phyloP scores from a whole-genome alignment of 2,329 filamentous ascomycete species.

The Fusarium tupiense region DNA sequence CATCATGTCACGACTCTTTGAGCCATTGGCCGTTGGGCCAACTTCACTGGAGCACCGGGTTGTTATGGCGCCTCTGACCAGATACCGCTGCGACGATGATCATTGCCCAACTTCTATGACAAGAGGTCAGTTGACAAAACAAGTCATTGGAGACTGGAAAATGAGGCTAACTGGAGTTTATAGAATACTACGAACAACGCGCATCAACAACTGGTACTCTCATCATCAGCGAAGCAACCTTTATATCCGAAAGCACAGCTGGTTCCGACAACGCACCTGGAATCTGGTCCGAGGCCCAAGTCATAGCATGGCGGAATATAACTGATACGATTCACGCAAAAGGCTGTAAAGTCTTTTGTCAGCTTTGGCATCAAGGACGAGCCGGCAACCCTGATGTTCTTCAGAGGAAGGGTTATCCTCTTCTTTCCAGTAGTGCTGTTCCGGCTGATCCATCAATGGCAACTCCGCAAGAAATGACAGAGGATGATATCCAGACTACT shows the following conservation, averaged over 20 bases:
- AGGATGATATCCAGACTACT: not conserved
- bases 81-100: not conserved
- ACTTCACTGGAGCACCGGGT: not conserved
- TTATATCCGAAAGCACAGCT: not conserved
- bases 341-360: not conserved
- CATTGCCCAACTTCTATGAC: not conserved
- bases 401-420: not conserved
- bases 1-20: not conserved
- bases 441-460: not conserved
- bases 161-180: too few species aligned
- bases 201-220: not conserved
- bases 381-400: not conserved
- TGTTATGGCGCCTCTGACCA: not conserved
- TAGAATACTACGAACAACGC: not conserved
- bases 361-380: not conserved
- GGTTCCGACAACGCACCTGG: not conserved
- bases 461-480: not conserved
- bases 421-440: not conserved
- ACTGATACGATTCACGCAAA: rapidly evolving
- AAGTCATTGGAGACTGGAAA: too few species aligned
- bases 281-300: not conserved
- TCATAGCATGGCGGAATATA: not conserved
- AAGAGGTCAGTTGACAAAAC: not conserved
- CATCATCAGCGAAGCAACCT: not conserved
- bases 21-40: not conserved